Evolutionary conservation across 2,329 filamentous ascomycete genomes (phyloP).

Genomic region (Diaporthe longicolla): DNA sequence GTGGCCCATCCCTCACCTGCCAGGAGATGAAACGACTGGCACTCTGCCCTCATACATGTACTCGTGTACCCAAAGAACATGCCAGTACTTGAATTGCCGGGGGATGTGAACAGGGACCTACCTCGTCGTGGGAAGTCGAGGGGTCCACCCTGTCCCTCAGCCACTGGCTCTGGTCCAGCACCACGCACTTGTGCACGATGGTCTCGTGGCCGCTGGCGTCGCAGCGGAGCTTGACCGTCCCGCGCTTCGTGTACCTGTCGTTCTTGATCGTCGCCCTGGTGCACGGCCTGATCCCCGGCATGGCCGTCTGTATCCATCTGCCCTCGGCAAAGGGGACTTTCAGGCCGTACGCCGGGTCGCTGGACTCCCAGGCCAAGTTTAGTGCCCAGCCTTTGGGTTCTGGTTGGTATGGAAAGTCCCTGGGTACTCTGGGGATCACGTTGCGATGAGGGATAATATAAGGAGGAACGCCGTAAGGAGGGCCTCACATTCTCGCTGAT

Average conservation of each 20-base stretch:
- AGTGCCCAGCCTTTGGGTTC: background rate
- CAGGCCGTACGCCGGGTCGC: too few relatives aligned
- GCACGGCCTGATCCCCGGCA: background rate
- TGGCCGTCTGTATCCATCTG: rapidly evolving
- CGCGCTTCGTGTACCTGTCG: background rate
- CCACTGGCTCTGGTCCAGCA: background rate
- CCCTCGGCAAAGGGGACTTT: background rate
- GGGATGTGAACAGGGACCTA: background rate
- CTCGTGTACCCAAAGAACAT: background rate
- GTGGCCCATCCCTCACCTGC: background rate
- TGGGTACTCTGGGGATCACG: background rate
- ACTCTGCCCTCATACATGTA: constrained; percentile 5
- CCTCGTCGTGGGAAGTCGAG: too few relatives aligned
- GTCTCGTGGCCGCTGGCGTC: too few relatives aligned
- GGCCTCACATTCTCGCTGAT: background rate
- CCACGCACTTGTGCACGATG: background rate
- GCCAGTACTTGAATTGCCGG: background rate
- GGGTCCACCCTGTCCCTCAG: background rate
- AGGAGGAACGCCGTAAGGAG: too few relatives aligned
- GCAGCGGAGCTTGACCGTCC: background rate
- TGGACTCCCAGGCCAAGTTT: background rate
- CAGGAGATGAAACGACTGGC: background rate
- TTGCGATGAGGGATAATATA: background rate
- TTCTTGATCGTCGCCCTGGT: background rate
- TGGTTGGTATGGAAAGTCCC: background rate